Evolutionary conservation across 73 alveolate species (phyloP), one percentile per base, ranked within the genome.

Genomic region (Paramecium sonneborni): DNA sequence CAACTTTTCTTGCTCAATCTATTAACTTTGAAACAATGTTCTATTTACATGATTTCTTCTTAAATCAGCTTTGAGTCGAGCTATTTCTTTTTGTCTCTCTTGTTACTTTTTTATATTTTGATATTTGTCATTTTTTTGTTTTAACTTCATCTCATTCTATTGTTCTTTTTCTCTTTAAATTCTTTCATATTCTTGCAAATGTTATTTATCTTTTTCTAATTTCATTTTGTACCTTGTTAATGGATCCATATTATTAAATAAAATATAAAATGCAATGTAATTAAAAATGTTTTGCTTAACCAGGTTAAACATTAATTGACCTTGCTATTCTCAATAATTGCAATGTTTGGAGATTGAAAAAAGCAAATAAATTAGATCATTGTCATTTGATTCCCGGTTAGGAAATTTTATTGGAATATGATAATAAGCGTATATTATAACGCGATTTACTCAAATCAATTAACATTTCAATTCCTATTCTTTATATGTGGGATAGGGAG

Each of bases 261-360:
- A 52, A n/a, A 52, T 52, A 52, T n/a, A 44, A 18, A 52, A 62
- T 26, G 46, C 84, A 62, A 62, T 26, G 46, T n/a, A 62, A 62
- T 26, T 26, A 62, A 62, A 62, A 62, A 62, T 26, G 84, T 32
- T 62, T 1, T 6, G 84, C 84, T 32, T 30, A 62, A 62, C 48
- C 84, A 62, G 84, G 90, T 21, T 23, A 79, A 46, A 79, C 44
- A 23, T 79, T 79, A 46, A 30, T 43, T n/a, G 76, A 79, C 12
- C 46, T 79, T 41, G 69, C 90, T 23, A 37, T 43, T 2, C 15
- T 38, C 21, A 8, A 20, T 41, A 21, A 79, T 79, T 79, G 90
- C 56, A 79, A 79, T 79, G 46, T 44, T 20, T 79, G 90, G 90
- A 79, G 55, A 79, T 24, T 79, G 30, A 79, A 79, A 14, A 39